Percentiles rank a stretch among this genome's conserved stretches.
Evolutionary conservation across 495 filamentous ascomycete genomes (phyloP).

Genomic region (Xylaria acuta): DNA sequence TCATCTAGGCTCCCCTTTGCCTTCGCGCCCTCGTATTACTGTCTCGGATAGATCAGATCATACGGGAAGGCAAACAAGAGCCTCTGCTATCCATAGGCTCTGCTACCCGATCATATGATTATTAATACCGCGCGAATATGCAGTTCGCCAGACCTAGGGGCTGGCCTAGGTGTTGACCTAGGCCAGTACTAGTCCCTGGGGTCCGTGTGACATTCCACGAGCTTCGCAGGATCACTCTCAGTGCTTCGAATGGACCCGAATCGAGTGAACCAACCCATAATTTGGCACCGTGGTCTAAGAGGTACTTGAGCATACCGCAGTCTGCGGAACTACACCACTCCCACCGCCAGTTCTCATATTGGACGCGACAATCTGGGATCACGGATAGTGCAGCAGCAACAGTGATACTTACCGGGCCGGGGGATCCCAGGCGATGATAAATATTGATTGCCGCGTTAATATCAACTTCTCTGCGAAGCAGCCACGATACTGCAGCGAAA

Average conservation of each 20-base stretch:
- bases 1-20: too few relatives aligned
- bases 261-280: background rate
- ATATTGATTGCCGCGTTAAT: conserved; percentile 27
- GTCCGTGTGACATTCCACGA: too few relatives aligned
- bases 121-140: too few relatives aligned
- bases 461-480: conserved; percentile 30
- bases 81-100: too few relatives aligned
- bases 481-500: conserved; percentile 29
- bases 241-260: background rate
- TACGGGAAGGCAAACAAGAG: too few relatives aligned
- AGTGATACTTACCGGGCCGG: background rate
- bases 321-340: background rate
- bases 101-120: too few relatives aligned
- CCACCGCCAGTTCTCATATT: background rate
- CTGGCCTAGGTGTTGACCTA: too few relatives aligned
- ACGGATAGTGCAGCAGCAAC: conserved; percentile 6
- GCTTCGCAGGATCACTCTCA: background rate
- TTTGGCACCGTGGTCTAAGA: background rate
- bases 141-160: too few relatives aligned
- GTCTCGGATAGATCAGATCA: too few relatives aligned
- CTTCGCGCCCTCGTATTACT: too few relatives aligned
- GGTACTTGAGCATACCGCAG: background rate
- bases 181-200: too few relatives aligned
- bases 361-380: background rate
- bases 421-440: background rate